A percentile compares a stretch with the other conserved stretches of the same genome.
Evolutionary conservation across 2,329 filamentous ascomycete genomes (phyloP).

Genomic region (Davidsoniella virescens): DNA sequence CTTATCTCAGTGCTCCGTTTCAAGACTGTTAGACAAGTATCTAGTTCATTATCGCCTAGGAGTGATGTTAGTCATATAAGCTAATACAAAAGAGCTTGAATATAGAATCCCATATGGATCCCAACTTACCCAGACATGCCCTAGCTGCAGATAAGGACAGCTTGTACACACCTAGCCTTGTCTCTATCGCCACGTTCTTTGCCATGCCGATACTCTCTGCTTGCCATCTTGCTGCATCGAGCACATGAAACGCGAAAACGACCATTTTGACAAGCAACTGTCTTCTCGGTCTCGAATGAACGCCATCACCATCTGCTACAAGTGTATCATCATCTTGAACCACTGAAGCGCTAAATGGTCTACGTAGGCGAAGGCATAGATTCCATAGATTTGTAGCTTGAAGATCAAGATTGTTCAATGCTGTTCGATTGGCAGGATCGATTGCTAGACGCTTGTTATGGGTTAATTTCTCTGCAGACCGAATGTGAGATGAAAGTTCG

Average conservation of each 20-base stretch:
- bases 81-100: background rate
- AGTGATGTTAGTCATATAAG: conserved; percentile 3
- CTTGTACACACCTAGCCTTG: conserved; percentile 43
- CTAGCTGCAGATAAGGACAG: conserved; percentile 50
- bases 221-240: conserved; percentile 38
- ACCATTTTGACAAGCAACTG: conserved; percentile 26
- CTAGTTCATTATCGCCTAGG: conserved; percentile 35
- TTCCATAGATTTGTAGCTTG: conserved; percentile 52
- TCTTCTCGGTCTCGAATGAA: conserved; percentile 13
- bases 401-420: conserved; percentile 31
- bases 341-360: conserved; percentile 29
- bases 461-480: conserved; percentile 14
- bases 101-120: background rate
- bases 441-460: background rate
- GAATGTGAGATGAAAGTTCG: conserved; percentile 19
- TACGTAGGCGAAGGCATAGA: conserved; percentile 34
- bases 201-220: conserved; percentile 14
- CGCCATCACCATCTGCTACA: conserved; percentile 15
- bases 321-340: conserved; percentile 29
- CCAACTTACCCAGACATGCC: conserved; percentile 40
- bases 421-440: background rate
- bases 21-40: conserved; percentile 43
- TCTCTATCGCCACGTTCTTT: conserved; percentile 15
- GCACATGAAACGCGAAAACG: conserved; percentile 48
- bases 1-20: conserved; percentile 25